These are phyloP conservation scores for Penicillium sp. DNA, from an alignment of 2,329 filamentous ascomycete species.

Conservation along the genomic window DNA sequence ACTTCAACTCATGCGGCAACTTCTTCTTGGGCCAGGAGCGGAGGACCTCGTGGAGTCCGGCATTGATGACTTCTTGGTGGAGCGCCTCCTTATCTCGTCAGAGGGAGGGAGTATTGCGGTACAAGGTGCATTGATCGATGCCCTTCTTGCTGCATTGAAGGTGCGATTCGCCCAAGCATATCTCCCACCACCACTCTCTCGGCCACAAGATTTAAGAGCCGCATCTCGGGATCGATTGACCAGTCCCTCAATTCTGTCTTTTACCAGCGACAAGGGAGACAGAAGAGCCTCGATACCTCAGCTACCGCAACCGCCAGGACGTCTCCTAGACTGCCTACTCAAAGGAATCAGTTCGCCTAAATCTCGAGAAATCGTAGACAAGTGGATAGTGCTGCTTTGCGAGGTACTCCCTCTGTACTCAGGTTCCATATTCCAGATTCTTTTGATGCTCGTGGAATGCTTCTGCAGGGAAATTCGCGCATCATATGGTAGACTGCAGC, in stretches of 20 bases:
- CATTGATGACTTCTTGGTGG: slow-evolving; percentile 69
- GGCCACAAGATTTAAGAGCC: slow-evolving; percentile 38
- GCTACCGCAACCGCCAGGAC: slow-evolving; percentile 56
- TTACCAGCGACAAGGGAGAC: slow-evolving; percentile 47
- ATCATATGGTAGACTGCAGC: slow-evolving; percentile 69
- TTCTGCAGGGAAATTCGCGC: slow-evolving; percentile 74
- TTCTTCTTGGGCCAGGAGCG: slow-evolving; percentile 42
- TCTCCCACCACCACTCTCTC: slow-evolving; percentile 31
- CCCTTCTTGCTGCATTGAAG: slow-evolving; percentile 72
- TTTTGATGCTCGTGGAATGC: slow-evolving; percentile 88
- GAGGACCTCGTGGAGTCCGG: slow-evolving; percentile 48
- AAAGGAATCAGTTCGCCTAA: slow-evolving; percentile 72
- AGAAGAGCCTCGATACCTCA: slow-evolving; percentile 33
- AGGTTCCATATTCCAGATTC: slow-evolving; percentile 80
- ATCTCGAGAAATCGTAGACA: slow-evolving; percentile 77
- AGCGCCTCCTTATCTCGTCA: slow-evolving; percentile 63
- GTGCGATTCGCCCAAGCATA: slow-evolving; percentile 50
- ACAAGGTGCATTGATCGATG: slow-evolving; percentile 74
- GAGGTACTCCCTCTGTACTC: slow-evolving; percentile 83
- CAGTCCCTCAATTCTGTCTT: slow-evolving; percentile 46
- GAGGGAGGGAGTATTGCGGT: slow-evolving; percentile 64
- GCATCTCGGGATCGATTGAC: slow-evolving; percentile 42
- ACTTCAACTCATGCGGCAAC: slow-evolving; percentile 61
- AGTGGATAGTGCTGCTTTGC: slow-evolving; percentile 83
- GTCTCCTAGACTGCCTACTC: slow-evolving; percentile 75